These are phyloP conservation scores for Zoysia japonica DNA, from an alignment of 176 grass and related monocot genomes.

Conservation along the genomic window DNA sequence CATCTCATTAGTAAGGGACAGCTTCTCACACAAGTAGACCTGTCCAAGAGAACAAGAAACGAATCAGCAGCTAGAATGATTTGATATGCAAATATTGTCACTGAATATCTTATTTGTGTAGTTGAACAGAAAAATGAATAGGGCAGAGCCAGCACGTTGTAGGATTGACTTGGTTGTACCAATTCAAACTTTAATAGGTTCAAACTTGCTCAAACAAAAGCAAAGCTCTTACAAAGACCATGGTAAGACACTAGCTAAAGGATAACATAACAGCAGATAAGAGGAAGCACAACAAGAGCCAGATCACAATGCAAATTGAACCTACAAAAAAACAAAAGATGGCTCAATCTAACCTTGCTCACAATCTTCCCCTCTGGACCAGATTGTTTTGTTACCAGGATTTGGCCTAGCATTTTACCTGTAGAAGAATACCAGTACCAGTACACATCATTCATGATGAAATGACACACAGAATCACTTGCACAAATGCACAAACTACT, in stretches of 20 bases:
- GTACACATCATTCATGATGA: slow-evolving; percentile 1
- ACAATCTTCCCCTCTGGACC: slow-evolving; percentile 95
- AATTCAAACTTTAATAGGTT: too few relatives aligned
- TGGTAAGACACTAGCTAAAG: too few relatives aligned
- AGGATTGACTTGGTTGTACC: too few relatives aligned
- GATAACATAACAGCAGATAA: too few relatives aligned
- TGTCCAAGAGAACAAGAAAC: slow-evolving; percentile 44
- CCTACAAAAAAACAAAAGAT: neutral
- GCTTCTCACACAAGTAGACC: slow-evolving; percentile 95
- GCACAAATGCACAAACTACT: neutral
- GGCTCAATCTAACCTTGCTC: slow-evolving; percentile 66
- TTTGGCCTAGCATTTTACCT: slow-evolving; percentile 98
- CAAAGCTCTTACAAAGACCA: too few relatives aligned
- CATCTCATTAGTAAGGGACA: slow-evolving; percentile 98
- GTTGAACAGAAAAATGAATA: too few relatives aligned
- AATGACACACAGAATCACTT: neutral
- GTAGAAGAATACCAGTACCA: slow-evolving; percentile 39
- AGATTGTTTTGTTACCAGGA: slow-evolving; percentile 97
- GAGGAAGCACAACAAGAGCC: neutral
- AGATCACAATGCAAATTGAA: slow-evolving; percentile 26
- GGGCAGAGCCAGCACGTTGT: too few relatives aligned
- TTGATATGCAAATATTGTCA: neutral
- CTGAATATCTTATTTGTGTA: too few relatives aligned
- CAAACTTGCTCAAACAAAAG: too few relatives aligned
- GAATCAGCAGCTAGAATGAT: slow-evolving; percentile 23